Evolutionary conservation across 2,329 filamentous ascomycete genomes (phyloP), one percentile per base, ranked within the genome.

Genomic region (Aspergillus arachidicola): DNA sequence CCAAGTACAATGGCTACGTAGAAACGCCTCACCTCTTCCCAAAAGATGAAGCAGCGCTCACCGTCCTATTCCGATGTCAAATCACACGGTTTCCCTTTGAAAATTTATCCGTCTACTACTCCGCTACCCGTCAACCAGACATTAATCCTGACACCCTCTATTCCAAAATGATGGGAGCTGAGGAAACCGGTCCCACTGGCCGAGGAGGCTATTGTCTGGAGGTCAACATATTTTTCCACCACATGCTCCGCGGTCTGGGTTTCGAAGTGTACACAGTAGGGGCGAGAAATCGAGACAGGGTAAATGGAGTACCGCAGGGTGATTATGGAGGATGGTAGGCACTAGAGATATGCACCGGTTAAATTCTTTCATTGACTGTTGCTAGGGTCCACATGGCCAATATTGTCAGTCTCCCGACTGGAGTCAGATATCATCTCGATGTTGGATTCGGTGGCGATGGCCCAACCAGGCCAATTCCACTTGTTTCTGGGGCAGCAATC

Each of bases 141-240:
- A 80, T 87, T 7, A 75, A 83, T 26, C 81, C 83, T 0, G 75
- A 82, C n/a, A 66, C 73, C 54, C 74, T 86, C 2, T 86, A 82
- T 69, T 62, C 75, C 19, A 87, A 87, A 67, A 79, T 86, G 55
- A 75, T 87, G 50, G 70, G 75, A 3, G 2, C 50, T 1, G 57
- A 48, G 1, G 58, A 61, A 4, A 53, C 48, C 1, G 16, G 43
- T 10, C 64, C 63, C 2, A 78, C 79, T 2, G 73, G 79, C 19
- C 74, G 81, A 2, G 87, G 87, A 21, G 86, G 87, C 0, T 89
- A 89, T 72, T 89, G 86, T 75, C 85, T 89, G 80, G 86, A 88
- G 69, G 80, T 80, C 30, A 83, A 79, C 59, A 79, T 86, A 48
- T 79, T 89, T 23, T 86, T 87, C 67, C 80, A 83, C 66, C 78